Evolutionary conservation across 306 rosid species (phyloP).

Genomic region (Canavalia gladiata): DNA sequence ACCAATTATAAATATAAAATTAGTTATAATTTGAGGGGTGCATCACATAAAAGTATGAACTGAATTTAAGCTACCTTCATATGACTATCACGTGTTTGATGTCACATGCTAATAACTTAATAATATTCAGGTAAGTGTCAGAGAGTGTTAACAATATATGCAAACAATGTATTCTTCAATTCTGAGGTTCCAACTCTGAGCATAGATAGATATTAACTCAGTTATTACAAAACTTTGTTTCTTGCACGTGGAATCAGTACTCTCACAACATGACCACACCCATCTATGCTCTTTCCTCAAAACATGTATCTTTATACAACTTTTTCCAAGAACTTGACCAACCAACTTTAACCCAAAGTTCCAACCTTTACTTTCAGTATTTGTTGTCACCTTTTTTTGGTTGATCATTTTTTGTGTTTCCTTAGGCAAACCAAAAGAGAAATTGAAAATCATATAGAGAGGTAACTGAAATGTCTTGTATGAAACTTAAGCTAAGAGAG

Average conservation of each 20-base stretch:
- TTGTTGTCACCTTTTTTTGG: neutral
- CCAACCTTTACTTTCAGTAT: constrained; percentile 22
- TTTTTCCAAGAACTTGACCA: constrained; percentile 27
- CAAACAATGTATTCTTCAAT: neutral
- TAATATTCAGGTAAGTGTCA: neutral
- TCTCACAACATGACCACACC: constrained; percentile 36
- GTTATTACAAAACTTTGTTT: constrained; percentile 21
- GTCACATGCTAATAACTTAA: neutral
- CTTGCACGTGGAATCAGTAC: constrained; percentile 56
- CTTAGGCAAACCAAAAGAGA: neutral
- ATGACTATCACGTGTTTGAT: constrained; percentile 31
- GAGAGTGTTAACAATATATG: neutral
- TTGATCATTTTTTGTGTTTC: neutral
- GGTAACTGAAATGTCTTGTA: neutral
- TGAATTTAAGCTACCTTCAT: constrained; percentile 4
- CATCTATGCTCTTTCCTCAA: constrained; percentile 15
- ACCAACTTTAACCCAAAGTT: constrained; percentile 40
- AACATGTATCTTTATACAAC: neutral
- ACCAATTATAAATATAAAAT: no score
- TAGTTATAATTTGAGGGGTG: no score
- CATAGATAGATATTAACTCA: neutral
- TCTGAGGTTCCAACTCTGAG: neutral
- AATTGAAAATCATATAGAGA: neutral
- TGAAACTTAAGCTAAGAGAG: neutral
- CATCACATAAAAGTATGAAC: neutral